Base-by-base conservation (phyloP, 164 flowering plant genomes). In the Piper longum region DNA sequence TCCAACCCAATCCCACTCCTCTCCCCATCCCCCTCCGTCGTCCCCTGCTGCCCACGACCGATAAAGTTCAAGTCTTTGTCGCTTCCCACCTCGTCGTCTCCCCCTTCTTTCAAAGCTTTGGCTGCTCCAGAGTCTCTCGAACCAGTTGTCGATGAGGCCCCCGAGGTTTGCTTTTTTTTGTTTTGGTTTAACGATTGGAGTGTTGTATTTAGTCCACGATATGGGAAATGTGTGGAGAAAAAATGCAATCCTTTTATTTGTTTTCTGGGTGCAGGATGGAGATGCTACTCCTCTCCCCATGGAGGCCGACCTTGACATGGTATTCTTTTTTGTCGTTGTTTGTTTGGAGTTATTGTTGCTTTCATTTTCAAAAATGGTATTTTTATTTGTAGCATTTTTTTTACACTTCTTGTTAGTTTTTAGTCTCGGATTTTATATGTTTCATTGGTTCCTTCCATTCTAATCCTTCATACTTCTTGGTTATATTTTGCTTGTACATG, bases 91-190 rank as follows among this genome's bases (percentile, higher is more conserved):
- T 61, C 68, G 8, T 44, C 55, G 7, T 17, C 17, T 59, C 39
- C 16, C 52, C 43, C 52, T 14, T 58, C 75, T 4, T 69, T 76
- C 8, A 80, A 64, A 74, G 70, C 73, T 70, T 82, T 73, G 57
- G 88, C 97, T 51, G 83, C 87, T 58, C 85, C 97, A 39, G 95
- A 86, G 73, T 69, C 71, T 57, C 61, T 88, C 60, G 82, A 79
- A 5, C 59, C 81, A 56, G 67, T 64, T 60, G 68, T 39, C 19
- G 42, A 41, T 16, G 36, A 59, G 19, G 76, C 60, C 43, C 41
- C 51, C 3, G 5, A 14, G 18, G 36, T 41, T 40, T n/a, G 16
- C 18, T 9, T n/a, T 41, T 56, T 0, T 52, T 16, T n/a, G 6
- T 54, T n/a, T 11, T 56, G 4, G 4, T 3, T 45, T 51, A 54